Evolutionary conservation across 208 protist species (phyloP), one percentile per base, ranked within the genome.

Genomic region (Tritrichomonas foetus): DNA sequence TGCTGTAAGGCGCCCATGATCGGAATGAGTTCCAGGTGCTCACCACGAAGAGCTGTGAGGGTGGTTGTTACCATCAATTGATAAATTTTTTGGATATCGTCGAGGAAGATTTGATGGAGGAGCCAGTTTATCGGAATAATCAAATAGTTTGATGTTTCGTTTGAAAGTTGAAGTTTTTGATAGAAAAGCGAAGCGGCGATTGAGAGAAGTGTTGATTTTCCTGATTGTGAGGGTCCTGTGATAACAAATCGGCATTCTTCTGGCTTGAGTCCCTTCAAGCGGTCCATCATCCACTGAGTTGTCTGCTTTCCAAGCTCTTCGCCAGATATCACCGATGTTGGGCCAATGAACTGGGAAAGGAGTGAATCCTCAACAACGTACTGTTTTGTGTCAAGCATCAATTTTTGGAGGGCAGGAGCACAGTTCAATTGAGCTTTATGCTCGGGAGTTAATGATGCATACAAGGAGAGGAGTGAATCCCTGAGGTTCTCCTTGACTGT

Each of bases 41-140:
- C 44, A 33, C 16, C 47, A 36, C 47, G 8, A 33, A 89, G 3
- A 20, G 78, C 33, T 8, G 13, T 47, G 8, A 89, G 16, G 33
- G 78, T 89, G 2, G 20, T 57, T n/a, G 47, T 33, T 16, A 57
- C 27, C 0, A 89, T 61, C 3, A 89, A 2, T 39, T 47, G 3
- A 16, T 89, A 89, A 39, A 89, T 44, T 5, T 89, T 89, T 61
- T 16, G 47, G 57, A 89, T 89, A 57, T 89, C 78, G 33, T 89
- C 78, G 16, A 89, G 25, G 30, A 44, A 89, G 27, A 89, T 53
- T 57, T 89, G 78, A 16, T 89, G 47, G 0, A 89, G 16, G 33
- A 44, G 47, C 78, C 78, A 89, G 30, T 89, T 89, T n/a, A 89
- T 89, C 33, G 78, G 47, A 39, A 89, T 33, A 20, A 89, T 89